Evolutionary conservation across 192 early-diverging fungal species (phyloP).

Genomic region (Mortierella claussenii): DNA sequence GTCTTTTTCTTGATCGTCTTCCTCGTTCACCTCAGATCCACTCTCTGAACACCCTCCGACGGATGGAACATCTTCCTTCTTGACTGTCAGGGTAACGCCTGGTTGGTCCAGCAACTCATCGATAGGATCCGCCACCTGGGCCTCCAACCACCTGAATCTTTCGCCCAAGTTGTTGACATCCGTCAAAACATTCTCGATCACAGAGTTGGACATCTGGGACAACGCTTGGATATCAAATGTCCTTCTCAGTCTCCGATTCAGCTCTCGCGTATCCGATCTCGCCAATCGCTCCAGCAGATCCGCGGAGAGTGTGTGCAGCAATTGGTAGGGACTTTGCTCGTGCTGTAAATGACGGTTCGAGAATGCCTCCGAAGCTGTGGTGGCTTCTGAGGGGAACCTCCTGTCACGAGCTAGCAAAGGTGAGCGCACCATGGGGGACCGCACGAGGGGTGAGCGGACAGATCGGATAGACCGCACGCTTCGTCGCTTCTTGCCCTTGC

Average conservation of each 20-base stretch:
- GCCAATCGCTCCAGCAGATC: constrained; percentile 58
- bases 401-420: constrained; percentile 15
- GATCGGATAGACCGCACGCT: constrained; percentile 32
- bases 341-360: constrained; percentile 32
- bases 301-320: constrained; percentile 49
- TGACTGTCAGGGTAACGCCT: not conserved
- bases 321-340: constrained; percentile 57
- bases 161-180: constrained; percentile 58
- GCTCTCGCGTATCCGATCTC: constrained; percentile 62
- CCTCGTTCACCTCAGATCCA: not conserved
- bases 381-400: constrained; percentile 33
- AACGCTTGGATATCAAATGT: constrained; percentile 69
- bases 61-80: not conserved
- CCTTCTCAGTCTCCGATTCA: constrained; percentile 61
- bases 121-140: constrained; percentile 30
- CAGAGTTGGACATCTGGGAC: constrained; percentile 63
- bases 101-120: constrained; percentile 17
- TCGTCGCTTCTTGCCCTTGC: constrained; percentile 22
- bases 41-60: not conserved
- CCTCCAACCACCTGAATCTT: constrained; percentile 61
- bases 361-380: constrained; percentile 38
- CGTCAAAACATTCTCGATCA: constrained; percentile 61
- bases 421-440: constrained; percentile 28
- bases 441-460: constrained; percentile 21
- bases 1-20: not conserved